Percentiles rank a stretch among this genome's conserved stretches.
Conservation (phyloP, 805 yeast species). For the Saccharomyces jurei region DNA sequence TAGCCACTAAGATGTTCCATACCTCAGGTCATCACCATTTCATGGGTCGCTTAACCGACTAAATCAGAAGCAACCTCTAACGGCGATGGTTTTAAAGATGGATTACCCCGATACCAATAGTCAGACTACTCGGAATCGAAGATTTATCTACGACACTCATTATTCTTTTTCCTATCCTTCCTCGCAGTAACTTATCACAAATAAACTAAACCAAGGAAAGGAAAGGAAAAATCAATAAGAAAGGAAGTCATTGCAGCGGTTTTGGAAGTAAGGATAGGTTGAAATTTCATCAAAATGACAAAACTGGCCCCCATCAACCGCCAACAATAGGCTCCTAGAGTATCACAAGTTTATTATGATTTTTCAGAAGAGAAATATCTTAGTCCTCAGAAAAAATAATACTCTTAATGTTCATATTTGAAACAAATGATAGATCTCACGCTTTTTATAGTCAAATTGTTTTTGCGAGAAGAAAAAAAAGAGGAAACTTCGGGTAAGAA, state of each 20-base stretch:
- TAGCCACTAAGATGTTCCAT: slow-evolving; percentile 47
- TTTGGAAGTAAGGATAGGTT: neutral
- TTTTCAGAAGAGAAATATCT: neutral
- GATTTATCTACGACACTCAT: neutral
- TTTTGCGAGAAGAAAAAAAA: neutral
- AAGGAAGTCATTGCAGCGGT: neutral
- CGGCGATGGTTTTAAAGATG: slow-evolving; percentile 98
- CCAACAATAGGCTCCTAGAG: neutral
- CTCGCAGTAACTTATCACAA: neutral
- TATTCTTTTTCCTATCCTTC: neutral
- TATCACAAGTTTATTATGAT: neutral
- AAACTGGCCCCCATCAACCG: neutral
- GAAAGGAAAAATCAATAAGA: neutral
- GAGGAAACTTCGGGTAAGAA: neutral
- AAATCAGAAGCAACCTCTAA: slow-evolving; percentile 71
- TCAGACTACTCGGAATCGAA: neutral
- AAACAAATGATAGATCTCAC: neutral
- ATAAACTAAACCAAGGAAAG: neutral
- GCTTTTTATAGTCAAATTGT: neutral
- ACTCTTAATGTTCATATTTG: neutral
- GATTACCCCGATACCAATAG: slow-evolving; percentile 9
- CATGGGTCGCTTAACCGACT: slow-evolving; percentile 70
- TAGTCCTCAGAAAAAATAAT: too few relatives aligned
- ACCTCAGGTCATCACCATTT: slow-evolving; percentile 92
- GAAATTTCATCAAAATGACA: neutral